Percentiles rank a stretch among this genome's conserved stretches.
Conservation (phyloP, 371 early-diverging fungal species). For the Syncephalastrum contaminatum region DNA sequence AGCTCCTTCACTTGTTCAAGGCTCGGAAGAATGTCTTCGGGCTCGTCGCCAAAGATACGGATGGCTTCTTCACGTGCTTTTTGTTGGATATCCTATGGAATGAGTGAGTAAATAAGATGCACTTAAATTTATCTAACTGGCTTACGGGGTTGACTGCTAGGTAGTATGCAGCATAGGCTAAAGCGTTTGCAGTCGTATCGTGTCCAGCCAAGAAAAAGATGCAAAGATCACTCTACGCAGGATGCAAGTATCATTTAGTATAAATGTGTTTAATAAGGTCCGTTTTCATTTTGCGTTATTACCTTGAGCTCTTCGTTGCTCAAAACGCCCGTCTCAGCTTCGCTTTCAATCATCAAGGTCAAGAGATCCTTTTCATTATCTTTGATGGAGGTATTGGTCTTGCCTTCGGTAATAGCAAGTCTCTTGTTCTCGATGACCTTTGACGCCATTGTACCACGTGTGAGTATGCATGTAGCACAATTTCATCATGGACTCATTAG, state of each 20-base stretch:
- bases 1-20: slow-evolving; percentile 43
- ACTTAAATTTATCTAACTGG: slow-evolving; percentile 11
- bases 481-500: not conserved
- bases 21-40: slow-evolving; percentile 34
- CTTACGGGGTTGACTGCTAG: slow-evolving; percentile 23
- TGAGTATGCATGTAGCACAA: not conserved
- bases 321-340: slow-evolving; percentile 16
- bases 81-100: slow-evolving; percentile 34
- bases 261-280: slow-evolving; percentile 24
- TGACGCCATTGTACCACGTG: not conserved
- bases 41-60: slow-evolving; percentile 39
- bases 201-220: slow-evolving; percentile 46
- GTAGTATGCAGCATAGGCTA: slow-evolving; percentile 23
- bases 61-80: slow-evolving; percentile 44
- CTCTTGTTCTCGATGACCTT: slow-evolving; percentile 3
- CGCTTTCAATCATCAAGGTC: slow-evolving; percentile 41
- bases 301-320: slow-evolving; percentile 20
- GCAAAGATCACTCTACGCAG: slow-evolving; percentile 50
- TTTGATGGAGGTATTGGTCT: slow-evolving; percentile 13
- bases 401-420: slow-evolving; percentile 10
- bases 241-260: not conserved
- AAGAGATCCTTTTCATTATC: slow-evolving; percentile 43
- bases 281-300: not conserved
- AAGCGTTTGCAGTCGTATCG: slow-evolving; percentile 45
- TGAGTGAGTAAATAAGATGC: not conserved